Evolutionary conservation across 1,284 basidiomycete species (phyloP).

Genomic region (Puccinia triticina): DNA sequence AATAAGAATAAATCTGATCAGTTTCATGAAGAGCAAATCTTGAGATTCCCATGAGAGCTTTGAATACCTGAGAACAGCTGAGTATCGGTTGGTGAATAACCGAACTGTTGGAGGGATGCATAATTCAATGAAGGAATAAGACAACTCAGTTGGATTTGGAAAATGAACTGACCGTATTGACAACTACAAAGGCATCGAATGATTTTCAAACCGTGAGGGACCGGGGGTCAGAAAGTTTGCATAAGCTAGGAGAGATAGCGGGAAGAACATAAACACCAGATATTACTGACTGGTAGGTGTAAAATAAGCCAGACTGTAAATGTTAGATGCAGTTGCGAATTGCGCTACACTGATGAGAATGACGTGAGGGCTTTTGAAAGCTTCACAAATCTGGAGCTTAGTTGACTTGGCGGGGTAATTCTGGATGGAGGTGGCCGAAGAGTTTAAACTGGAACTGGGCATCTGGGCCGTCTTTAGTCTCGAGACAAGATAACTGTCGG

Average conservation of each 20-base stretch:
- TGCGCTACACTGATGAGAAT: not conserved
- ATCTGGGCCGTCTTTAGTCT: not conserved
- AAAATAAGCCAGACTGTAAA: not conserved
- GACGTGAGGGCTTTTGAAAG: not conserved
- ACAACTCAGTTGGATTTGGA: too few species aligned
- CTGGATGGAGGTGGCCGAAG: not conserved
- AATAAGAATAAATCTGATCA: too few species aligned
- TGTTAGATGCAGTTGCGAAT: not conserved
- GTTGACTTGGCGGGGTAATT: constrained; percentile 1
- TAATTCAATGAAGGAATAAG: too few species aligned
- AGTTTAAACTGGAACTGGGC: too few species aligned
- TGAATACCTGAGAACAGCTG: constrained; percentile 8
- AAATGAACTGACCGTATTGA: not conserved
- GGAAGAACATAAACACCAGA: too few species aligned
- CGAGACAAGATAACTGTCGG: not conserved
- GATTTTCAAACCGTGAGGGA: not conserved
- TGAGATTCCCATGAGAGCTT: too few species aligned
- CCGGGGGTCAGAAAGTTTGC: too few species aligned
- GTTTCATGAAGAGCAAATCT: not conserved
- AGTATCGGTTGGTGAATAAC: not conserved
- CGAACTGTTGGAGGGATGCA: too few species aligned
- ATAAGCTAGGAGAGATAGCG: too few species aligned
- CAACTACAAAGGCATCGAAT: not conserved
- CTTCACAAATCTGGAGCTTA: not conserved
- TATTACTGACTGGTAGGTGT: not conserved